These are phyloP conservation scores for Paramecium octaurelia DNA, from an alignment of 73 alveolate genomes.

Conservation along the genomic window DNA sequence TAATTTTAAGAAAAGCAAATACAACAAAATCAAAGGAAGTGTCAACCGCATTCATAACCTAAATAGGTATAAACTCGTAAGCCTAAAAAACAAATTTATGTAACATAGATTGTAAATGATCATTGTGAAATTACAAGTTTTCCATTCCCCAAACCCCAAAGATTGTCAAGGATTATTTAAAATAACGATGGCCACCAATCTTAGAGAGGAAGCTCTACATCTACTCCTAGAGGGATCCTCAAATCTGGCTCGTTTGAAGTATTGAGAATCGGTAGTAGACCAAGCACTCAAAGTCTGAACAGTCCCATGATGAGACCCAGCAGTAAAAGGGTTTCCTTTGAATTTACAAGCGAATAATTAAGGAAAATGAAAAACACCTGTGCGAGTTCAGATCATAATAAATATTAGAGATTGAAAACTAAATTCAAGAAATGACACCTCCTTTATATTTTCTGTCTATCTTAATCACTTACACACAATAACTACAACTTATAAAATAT, in stretches of 20 bases:
- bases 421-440: neutral
- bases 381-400: neutral
- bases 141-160: neutral
- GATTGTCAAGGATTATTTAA: neutral
- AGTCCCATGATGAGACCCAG: neutral
- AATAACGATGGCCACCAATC: neutral
- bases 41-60: neutral
- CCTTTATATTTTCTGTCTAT: neutral
- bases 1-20: neutral
- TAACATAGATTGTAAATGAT: neutral
- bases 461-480: neutral
- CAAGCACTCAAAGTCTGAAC: neutral
- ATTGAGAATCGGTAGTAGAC: neutral
- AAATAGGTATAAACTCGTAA: neutral
- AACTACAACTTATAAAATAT: neutral
- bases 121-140: neutral
- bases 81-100: neutral
- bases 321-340: neutral
- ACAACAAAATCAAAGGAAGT: neutral
- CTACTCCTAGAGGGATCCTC: conserved; percentile 26
- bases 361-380: neutral
- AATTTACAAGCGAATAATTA: conserved; percentile 8
- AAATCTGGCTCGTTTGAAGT: neutral
- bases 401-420: neutral
- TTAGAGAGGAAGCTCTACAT: neutral